Base-by-base conservation (phyloP, 2,329 filamentous ascomycete species). In the Epichloe elymi region DNA sequence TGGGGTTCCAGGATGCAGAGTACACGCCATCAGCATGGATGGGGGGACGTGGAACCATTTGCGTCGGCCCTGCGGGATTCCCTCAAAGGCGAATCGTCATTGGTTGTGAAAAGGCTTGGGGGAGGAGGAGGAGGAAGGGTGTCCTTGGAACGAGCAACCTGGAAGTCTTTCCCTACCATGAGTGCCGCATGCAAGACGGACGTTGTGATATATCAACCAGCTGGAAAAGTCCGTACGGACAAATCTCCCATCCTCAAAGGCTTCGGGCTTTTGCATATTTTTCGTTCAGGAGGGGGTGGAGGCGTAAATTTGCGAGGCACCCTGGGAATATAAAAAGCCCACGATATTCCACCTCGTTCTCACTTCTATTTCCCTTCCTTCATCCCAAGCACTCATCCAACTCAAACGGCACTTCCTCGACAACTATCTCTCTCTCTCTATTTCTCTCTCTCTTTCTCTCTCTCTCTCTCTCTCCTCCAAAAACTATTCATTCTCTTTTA, bases 291-390 rank as follows among this genome's bases (percentile, higher is more conserved):
- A 7, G 7, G 23, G 23, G 2, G 23, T 5, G 23, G 23, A 1
- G 2, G 23, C 23, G 8, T 10, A 30, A 10, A 10, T 10, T 10
- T 30, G 8, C 26, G 26, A 30, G 8, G 8, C 26, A 30, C 26
- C 8, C 26, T 30, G 7, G 7, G 26, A 20, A 48, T 51, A 51
- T 51, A 51, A 51, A 51, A 48, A 39, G 35, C 20, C 45, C 35
- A 30, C 36, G n/a, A 37, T 40, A 33, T 20, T 20, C 48, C 39
- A 11, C 47, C 33, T 50, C 33, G 15, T 43, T 17, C 3, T 12
- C 33, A 15, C 19, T n/a, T 14, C 41, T 17, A 8, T 48, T 23
- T 14, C 4, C 19, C n/a, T 42, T 30, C 37, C 14, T n/a, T 15
- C 46, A 49, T 36, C 23, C 46, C 39, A 44, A 33, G n/a, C 17